Conservation (phyloP, 805 yeast species). For the Metschnikowia noctiluminum region DNA sequence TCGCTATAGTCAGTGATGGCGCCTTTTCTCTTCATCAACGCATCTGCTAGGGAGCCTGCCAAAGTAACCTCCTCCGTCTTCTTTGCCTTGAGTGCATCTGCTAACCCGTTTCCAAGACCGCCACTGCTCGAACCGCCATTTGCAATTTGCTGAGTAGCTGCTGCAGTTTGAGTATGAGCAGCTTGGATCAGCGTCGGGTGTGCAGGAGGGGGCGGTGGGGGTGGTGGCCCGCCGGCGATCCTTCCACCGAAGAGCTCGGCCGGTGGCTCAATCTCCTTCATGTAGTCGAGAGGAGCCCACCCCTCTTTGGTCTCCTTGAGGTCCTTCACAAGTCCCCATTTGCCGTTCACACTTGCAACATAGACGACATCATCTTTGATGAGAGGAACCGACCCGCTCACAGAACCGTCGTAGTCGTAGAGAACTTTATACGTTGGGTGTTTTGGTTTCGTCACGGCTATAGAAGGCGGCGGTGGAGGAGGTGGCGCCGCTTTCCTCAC, state of each 20-base stretch:
- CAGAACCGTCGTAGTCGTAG: conserved; percentile 86
- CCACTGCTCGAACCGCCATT: conserved; percentile 19
- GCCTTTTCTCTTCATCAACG: conserved; percentile 66
- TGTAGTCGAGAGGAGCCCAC: conserved; percentile 96
- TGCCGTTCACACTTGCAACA: conserved; percentile 72
- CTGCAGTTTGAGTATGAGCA: conserved; percentile 18
- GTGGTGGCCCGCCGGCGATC: conserved; percentile 33
- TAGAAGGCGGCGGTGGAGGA: conserved; percentile 59
- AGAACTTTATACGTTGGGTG: conserved; percentile 81
- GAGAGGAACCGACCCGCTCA: conserved; percentile 76
- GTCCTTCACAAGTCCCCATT: conserved; percentile 90
- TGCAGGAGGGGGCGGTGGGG: conserved; percentile 24
- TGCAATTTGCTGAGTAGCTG: conserved; percentile 2
- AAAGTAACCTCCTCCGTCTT: conserved; percentile 56
- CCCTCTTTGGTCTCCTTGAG: conserved; percentile 80
- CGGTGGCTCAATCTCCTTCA: conserved; percentile 57
- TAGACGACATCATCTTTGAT: conserved; percentile 72
- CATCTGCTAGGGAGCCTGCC: conserved; percentile 88
- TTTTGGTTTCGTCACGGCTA: conserved; percentile 51
- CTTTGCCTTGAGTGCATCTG: conserved; percentile 65
- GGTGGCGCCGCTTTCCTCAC: conserved; percentile 34
- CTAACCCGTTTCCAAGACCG: conserved; percentile 52
- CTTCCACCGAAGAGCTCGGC: conserved; percentile 24
- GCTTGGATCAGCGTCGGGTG: neutral
- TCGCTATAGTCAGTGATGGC: conserved; percentile 69